Evolutionary conservation across 164 flowering plant species (phyloP).

Genomic region (Umbilicus rupestris): DNA sequence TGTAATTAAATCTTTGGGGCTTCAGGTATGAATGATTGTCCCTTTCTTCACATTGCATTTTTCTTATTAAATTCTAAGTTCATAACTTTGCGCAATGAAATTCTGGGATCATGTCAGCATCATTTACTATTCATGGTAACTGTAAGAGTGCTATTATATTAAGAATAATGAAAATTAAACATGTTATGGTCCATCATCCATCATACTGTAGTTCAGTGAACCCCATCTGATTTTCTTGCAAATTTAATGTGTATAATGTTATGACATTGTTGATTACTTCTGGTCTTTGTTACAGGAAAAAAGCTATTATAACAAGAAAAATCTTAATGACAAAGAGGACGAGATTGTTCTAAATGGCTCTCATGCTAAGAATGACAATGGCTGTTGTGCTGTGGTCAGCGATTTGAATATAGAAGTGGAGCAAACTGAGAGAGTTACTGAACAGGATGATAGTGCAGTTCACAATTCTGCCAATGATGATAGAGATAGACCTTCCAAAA

Average conservation of each 20-base stretch:
- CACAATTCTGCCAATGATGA: slow-evolving; percentile 22
- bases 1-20: slow-evolving; percentile 65
- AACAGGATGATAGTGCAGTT: slow-evolving; percentile 20
- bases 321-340: slow-evolving; percentile 24
- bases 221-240: not conserved
- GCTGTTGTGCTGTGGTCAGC: slow-evolving; percentile 15
- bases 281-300: slow-evolving; percentile 15
- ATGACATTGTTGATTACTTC: not conserved
- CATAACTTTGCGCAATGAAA: not conserved
- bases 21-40: slow-evolving; percentile 31
- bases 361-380: slow-evolving; percentile 24
- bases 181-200: not conserved
- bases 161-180: not conserved
- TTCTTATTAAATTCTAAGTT: too few relatives aligned
- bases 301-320: slow-evolving; percentile 24
- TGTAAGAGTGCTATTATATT: too few relatives aligned
- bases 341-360: slow-evolving; percentile 20
- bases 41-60: not conserved
- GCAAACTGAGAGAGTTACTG: slow-evolving; percentile 13
- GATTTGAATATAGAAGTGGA: slow-evolving; percentile 18
- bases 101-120: too few relatives aligned
- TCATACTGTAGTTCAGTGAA: not conserved
- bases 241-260: not conserved
- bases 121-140: too few relatives aligned
- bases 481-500: slow-evolving; percentile 56